These are phyloP conservation scores for Westerdykella ornata DNA, from an alignment of 2,329 filamentous ascomycete genomes.

Conservation along the genomic window DNA sequence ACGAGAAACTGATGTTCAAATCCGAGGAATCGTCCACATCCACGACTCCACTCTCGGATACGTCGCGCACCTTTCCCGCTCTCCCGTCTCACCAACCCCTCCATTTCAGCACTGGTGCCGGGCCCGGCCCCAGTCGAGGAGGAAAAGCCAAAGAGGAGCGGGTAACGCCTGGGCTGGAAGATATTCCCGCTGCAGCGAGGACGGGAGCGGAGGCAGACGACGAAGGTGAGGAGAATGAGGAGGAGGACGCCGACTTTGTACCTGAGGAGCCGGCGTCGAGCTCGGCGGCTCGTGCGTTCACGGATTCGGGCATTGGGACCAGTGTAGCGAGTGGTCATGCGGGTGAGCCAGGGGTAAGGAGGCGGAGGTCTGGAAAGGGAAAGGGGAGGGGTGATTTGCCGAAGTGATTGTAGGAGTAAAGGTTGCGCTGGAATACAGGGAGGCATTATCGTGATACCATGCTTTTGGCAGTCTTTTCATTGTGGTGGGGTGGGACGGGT, in stretches of 20 bases:
- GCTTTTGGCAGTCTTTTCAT: too few relatives aligned
- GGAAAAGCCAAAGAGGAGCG: slow-evolving; percentile 19
- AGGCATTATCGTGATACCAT: too few relatives aligned
- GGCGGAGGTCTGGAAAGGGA: slow-evolving; percentile 12
- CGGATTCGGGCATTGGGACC: slow-evolving; percentile 45
- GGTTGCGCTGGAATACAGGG: neutral
- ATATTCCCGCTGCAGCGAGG: slow-evolving; percentile 15
- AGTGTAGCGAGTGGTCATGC: slow-evolving; percentile 40
- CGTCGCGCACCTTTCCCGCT: slow-evolving; percentile 45
- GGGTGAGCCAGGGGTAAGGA: slow-evolving; percentile 13
- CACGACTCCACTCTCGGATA: slow-evolving; percentile 39
- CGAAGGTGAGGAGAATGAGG: slow-evolving; percentile 26
- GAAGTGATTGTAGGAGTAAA: neutral
- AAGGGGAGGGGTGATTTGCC: slow-evolving; percentile 3
- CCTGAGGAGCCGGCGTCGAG: slow-evolving; percentile 26
- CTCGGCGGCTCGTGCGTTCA: slow-evolving; percentile 11
- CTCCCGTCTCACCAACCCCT: slow-evolving; percentile 15
- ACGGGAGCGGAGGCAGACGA: slow-evolving; percentile 40
- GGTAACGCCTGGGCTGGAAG: slow-evolving; percentile 8
- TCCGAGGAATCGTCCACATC: slow-evolving; percentile 8
- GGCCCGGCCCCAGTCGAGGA: too few relatives aligned
- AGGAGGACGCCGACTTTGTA: slow-evolving; percentile 41
- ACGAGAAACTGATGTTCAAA: slow-evolving; percentile 9
- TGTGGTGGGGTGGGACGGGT: too few relatives aligned
- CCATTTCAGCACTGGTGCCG: too few relatives aligned